Evolutionary conservation across 805 yeast species (phyloP).

Genomic region (Barnettozyma vustinii): DNA sequence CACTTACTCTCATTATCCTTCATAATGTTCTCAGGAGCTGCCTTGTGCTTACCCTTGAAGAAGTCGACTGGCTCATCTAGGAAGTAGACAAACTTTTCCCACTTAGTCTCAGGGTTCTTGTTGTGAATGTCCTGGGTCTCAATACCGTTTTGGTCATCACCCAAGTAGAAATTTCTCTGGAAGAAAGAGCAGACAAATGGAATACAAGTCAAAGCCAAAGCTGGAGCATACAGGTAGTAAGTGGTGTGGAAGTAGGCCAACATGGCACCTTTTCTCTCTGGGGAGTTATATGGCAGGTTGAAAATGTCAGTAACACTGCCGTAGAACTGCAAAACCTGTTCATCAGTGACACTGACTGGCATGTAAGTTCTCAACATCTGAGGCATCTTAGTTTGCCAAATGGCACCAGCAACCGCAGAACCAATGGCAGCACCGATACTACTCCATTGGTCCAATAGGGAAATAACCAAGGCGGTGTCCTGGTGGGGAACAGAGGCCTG

Average conservation of each 20-base stretch:
- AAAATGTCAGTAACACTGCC: constrained; percentile 22
- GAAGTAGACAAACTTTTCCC: constrained; percentile 3
- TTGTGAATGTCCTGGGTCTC: constrained; percentile 21
- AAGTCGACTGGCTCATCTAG: constrained; percentile 8
- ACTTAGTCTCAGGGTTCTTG: constrained; percentile 3
- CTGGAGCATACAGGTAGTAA: constrained; percentile 26
- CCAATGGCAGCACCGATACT: constrained; percentile 37
- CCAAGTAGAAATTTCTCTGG: constrained; percentile 32
- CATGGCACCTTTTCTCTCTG: constrained; percentile 30
- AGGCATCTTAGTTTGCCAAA: constrained; percentile 31
- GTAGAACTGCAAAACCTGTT: constrained; percentile 20
- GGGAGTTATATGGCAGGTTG: constrained; percentile 24
- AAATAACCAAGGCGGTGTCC: constrained; percentile 36
- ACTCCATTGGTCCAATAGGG: constrained; percentile 30
- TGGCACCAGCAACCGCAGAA: constrained; percentile 34
- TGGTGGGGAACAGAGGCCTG: constrained; percentile 39
- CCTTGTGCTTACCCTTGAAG: background rate
- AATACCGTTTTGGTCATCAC: constrained; percentile 32
- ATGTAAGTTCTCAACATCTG: constrained; percentile 25
- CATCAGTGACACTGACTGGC: constrained; percentile 20
- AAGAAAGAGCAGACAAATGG: constrained; percentile 28
- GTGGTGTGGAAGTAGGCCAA: constrained; percentile 28
- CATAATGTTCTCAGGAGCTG: background rate
- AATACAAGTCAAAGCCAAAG: constrained; percentile 28
- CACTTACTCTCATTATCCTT: constrained; percentile 1